Evolutionary conservation across 2,329 filamentous ascomycete genomes (phyloP).

Genomic region (Cladosporium sp.): DNA sequence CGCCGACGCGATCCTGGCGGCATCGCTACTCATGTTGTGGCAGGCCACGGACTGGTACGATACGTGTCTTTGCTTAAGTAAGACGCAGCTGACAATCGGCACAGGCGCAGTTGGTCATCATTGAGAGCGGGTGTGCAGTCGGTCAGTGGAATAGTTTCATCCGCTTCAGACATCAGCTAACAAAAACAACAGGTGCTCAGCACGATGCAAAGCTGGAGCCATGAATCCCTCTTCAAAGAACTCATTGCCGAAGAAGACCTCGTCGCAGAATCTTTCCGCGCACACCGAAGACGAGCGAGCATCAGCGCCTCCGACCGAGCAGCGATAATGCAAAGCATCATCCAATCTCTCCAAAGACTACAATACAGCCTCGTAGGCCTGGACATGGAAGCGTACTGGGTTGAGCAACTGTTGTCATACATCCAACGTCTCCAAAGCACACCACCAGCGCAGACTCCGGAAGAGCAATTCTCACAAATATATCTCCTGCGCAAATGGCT

Average conservation of each 20-base stretch:
- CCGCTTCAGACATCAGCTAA: conserved; percentile 14
- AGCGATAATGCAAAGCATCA: conserved; percentile 33
- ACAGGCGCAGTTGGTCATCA: conserved; percentile 85
- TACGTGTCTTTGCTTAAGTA: not conserved
- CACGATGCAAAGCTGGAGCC: conserved; percentile 82
- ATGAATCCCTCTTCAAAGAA: conserved; percentile 78
- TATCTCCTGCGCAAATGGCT: conserved; percentile 87
- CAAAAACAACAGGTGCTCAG: conserved; percentile 61
- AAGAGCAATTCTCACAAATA: conserved; percentile 83
- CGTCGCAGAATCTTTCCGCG: conserved; percentile 18
- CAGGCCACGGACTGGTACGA: conserved; percentile 91
- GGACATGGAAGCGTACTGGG: conserved; percentile 44
- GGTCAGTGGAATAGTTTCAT: conserved; percentile 46
- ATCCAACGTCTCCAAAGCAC: conserved; percentile 40
- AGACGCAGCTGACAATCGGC: conserved; percentile 13
- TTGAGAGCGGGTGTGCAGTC: conserved; percentile 87
- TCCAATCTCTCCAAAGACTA: conserved; percentile 38
- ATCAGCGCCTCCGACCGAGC: conserved; percentile 20
- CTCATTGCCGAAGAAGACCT: conserved; percentile 68
- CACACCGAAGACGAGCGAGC: conserved; percentile 15
- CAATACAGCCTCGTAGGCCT: conserved; percentile 38
- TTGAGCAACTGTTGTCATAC: conserved; percentile 43
- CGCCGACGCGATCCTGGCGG: conserved; percentile 84
- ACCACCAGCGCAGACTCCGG: conserved; percentile 47
- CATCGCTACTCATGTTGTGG: conserved; percentile 89